These are phyloP conservation scores for Pseudocercospora fijiensis DNA, from an alignment of 2,329 filamentous ascomycete genomes.

Conservation along the genomic window DNA sequence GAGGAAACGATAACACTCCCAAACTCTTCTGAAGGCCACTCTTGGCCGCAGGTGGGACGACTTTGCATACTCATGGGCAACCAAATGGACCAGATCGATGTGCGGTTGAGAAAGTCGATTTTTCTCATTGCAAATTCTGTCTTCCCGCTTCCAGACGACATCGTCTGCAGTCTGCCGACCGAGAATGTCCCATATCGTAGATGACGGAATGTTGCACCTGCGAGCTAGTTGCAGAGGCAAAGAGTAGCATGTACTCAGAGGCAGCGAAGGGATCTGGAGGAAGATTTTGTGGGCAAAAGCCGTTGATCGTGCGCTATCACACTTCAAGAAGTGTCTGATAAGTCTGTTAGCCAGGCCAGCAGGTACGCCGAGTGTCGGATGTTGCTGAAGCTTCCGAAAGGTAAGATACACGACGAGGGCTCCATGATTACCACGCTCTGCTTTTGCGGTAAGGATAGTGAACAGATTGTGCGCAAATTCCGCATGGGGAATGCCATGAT, in stretches of 20 bases:
- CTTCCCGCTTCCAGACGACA: neutral
- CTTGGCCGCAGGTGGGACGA: slow-evolving; percentile 41
- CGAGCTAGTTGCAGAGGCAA: slow-evolving; percentile 7
- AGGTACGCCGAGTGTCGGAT: slow-evolving; percentile 9
- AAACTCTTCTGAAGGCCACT: slow-evolving; percentile 48
- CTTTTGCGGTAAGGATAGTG: slow-evolving; percentile 1
- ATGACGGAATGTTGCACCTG: neutral
- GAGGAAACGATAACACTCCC: slow-evolving; percentile 50
- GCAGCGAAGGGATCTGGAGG: neutral
- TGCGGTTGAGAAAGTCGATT: slow-evolving; percentile 35
- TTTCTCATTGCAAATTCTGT: neutral
- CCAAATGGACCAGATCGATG: slow-evolving; percentile 46
- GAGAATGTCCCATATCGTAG: slow-evolving; percentile 29
- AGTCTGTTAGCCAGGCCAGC: neutral
- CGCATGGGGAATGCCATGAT: slow-evolving; percentile 5
- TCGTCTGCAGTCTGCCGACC: slow-evolving; percentile 21
- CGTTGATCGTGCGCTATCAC: neutral
- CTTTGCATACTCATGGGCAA: slow-evolving; percentile 48
- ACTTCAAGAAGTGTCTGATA: slow-evolving; percentile 6
- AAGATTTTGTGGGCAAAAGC: slow-evolving; percentile 10
- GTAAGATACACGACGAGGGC: slow-evolving; percentile 2
- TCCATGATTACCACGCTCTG: neutral
- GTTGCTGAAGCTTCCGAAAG: slow-evolving; percentile 11
- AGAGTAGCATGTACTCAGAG: neutral
- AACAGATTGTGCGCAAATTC: slow-evolving; percentile 1